phyloP scores from a whole-genome alignment of 306 rosid species.

The Pterocarpus santalinus region DNA sequence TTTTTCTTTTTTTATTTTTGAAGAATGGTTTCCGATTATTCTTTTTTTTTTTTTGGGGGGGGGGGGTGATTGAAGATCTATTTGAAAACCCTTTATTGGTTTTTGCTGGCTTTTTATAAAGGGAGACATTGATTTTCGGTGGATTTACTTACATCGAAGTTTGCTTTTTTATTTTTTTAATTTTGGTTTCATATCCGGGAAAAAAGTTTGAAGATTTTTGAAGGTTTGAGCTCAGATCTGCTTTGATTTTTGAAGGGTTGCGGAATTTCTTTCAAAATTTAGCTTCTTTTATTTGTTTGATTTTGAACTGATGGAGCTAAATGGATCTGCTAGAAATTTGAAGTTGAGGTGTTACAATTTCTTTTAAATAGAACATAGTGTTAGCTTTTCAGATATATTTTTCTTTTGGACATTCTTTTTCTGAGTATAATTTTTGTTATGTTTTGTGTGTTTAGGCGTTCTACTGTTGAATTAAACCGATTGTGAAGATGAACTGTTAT shows the following conservation, averaged over 20 bases:
- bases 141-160: not conserved
- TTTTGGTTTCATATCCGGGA: slow-evolving; percentile 11
- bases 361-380: not conserved
- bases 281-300: not conserved
- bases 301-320: not conserved
- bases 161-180: not conserved
- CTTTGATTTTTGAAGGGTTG: slow-evolving; percentile 25
- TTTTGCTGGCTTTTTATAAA: not conserved
- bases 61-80: slow-evolving; percentile 14
- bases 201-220: not conserved
- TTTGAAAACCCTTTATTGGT: slow-evolving; percentile 1
- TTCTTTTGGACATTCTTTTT: not conserved
- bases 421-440: slow-evolving; percentile 22
- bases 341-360: not conserved
- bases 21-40: not conserved
- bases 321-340: slow-evolving; percentile 28
- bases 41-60: not conserved
- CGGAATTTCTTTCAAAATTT: not conserved
- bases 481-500: slow-evolving; percentile 71
- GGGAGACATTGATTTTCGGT: not conserved
- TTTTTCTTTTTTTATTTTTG: not conserved
- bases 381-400: not conserved
- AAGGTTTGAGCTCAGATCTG: slow-evolving; percentile 61
- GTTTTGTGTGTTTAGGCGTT: slow-evolving; percentile 62
- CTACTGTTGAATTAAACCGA: slow-evolving; percentile 54